Conservation (phyloP, 177 flowering plant species). For the Vitis hybrid region DNA sequence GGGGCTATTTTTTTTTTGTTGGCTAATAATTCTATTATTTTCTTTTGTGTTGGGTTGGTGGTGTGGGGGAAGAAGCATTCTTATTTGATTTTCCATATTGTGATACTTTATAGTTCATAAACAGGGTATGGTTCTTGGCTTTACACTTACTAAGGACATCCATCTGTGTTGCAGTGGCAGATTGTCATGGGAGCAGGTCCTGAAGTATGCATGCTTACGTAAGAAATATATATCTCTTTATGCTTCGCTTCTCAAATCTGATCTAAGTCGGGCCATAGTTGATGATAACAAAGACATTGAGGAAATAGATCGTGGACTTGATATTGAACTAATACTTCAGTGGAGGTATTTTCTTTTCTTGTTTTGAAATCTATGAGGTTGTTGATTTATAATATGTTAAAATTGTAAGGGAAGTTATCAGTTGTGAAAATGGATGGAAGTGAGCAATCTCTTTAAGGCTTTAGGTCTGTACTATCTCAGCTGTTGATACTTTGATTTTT, state of each 20-base stretch:
- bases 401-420: no score
- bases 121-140: conserved; percentile 1
- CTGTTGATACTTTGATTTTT: background rate
- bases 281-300: conserved; percentile 85
- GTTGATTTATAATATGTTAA: no score
- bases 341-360: conserved; percentile 68
- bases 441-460: no score
- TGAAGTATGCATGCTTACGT: conserved; percentile 67
- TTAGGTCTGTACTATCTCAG: no score
- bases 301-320: conserved; percentile 82
- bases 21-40: no score
- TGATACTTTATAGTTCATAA: background rate
- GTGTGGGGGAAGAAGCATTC: background rate
- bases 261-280: conserved; percentile 50
- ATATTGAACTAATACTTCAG: conserved; percentile 84
- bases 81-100: background rate
- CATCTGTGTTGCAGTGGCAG: conserved; percentile 68
- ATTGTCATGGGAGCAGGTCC: conserved; percentile 90
- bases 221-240: conserved; percentile 89
- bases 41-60: background rate
- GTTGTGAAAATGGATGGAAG: no score
- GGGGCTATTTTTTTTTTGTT: no score
- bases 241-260: conserved; percentile 85
- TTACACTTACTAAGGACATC: conserved; percentile 3
- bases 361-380: no score